These are phyloP conservation scores for Gossypium schwendimanii DNA, from an alignment of 441 rosid species.

Conservation along the genomic window DNA sequence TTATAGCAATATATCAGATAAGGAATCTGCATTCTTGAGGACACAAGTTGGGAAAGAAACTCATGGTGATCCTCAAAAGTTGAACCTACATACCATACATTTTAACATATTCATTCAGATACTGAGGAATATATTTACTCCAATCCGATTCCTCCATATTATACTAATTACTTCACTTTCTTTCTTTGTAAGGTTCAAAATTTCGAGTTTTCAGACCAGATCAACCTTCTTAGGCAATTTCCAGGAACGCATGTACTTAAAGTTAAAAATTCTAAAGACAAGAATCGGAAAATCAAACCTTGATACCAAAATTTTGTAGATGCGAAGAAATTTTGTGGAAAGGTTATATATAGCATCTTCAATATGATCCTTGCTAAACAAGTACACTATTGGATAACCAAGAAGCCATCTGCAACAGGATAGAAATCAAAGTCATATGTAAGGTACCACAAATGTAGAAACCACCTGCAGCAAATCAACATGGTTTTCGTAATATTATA, in stretches of 20 bases:
- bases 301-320: constrained; percentile 54
- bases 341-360: constrained; percentile 75
- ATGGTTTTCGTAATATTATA: background rate
- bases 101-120: background rate
- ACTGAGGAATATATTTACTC: background rate
- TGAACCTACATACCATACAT: background rate
- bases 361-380: constrained; percentile 74
- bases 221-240: background rate
- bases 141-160: background rate
- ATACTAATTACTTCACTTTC: background rate
- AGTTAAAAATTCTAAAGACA: background rate
- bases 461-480: background rate
- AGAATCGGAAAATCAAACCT: constrained; percentile 43
- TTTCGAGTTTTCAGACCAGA: background rate
- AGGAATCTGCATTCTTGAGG: background rate
- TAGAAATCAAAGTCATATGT: background rate
- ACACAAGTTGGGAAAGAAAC: background rate
- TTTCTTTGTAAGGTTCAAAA: background rate
- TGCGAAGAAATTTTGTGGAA: constrained; percentile 72
- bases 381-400: constrained; percentile 80
- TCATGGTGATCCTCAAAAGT: background rate
- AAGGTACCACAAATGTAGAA: background rate
- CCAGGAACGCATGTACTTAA: background rate
- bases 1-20: background rate
- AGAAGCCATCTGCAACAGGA: constrained; percentile 71